Conservation (phyloP, 768 basidiomycete species). For the Wakefieldia striispora region DNA sequence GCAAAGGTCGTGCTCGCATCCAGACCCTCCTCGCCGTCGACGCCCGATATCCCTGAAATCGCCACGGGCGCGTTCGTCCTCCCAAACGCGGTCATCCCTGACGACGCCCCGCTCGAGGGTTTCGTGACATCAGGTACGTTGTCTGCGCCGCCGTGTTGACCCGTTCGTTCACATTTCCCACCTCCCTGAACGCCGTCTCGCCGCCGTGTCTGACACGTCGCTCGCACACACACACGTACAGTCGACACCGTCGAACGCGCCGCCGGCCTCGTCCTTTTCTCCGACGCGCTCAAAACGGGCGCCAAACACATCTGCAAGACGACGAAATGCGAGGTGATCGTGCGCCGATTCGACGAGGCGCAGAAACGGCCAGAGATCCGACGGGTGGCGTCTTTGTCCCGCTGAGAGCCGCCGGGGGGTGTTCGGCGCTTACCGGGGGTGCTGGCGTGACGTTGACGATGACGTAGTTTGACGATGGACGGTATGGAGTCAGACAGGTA, state of each 20-base stretch:
- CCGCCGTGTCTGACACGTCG: not conserved
- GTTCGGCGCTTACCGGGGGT: no score
- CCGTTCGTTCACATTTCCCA: not conserved
- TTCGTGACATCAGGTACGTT: slow-evolving; percentile 77
- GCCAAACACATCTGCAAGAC: slow-evolving; percentile 88
- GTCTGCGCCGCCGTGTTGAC: not conserved
- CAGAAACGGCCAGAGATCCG: slow-evolving; percentile 60
- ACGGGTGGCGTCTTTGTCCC: slow-evolving; percentile 50
- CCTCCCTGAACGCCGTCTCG: not conserved
- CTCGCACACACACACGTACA: slow-evolving; percentile 29
- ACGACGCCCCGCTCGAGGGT: slow-evolving; percentile 72
- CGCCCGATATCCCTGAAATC: slow-evolving; percentile 69
- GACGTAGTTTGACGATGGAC: no score
- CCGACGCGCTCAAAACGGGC: slow-evolving; percentile 66
- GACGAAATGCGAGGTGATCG: slow-evolving; percentile 83
- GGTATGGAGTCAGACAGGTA: no score
- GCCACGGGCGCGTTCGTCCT: slow-evolving; percentile 93
- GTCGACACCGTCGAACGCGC: slow-evolving; percentile 92
- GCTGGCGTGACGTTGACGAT: no score
- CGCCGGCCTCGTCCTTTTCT: slow-evolving; percentile 85
- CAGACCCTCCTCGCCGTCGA: slow-evolving; percentile 69
- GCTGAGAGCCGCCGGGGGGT: no score
- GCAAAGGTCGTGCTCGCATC: slow-evolving; percentile 91
- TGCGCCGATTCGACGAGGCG: slow-evolving; percentile 89
- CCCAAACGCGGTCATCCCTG: slow-evolving; percentile 90